Evolutionary conservation across 441 rosid species (phyloP).

Genomic region (Pelargonium cotyledonis): DNA sequence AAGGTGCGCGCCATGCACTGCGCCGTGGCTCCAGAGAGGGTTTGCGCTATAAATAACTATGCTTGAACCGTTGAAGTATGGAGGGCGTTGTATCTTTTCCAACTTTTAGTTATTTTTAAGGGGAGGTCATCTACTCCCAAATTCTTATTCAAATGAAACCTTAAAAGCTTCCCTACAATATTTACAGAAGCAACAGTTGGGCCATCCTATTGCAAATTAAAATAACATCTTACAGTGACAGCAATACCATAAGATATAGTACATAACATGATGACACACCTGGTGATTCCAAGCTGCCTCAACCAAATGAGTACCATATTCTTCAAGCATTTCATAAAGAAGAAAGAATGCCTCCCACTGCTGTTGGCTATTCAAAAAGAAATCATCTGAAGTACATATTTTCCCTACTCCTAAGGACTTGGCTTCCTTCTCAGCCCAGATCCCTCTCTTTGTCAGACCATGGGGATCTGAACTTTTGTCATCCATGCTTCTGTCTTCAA

Average conservation of each 20-base stretch:
- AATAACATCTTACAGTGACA: neutral
- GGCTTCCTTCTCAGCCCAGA: constrained; percentile 90
- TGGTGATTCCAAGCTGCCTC: constrained; percentile 97
- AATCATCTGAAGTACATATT: constrained; percentile 39
- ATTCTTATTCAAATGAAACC: constrained; percentile 5
- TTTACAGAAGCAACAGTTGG: neutral
- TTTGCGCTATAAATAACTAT: too few species aligned
- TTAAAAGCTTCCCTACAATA: neutral
- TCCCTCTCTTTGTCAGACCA: constrained; percentile 65
- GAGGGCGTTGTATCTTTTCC: neutral
- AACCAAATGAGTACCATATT: constrained; percentile 85
- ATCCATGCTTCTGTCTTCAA: constrained; percentile 30
- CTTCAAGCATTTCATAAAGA: constrained; percentile 89
- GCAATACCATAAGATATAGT: neutral
- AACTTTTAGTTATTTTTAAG: neutral
- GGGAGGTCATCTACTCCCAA: neutral
- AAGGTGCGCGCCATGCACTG: too few species aligned
- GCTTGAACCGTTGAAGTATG: neutral
- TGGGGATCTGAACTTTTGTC: constrained; percentile 38
- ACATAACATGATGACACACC: constrained; percentile 35
- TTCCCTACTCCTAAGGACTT: constrained; percentile 78
- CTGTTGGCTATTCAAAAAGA: constrained; percentile 41
- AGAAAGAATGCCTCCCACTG: constrained; percentile 91
- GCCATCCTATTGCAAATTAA: neutral
- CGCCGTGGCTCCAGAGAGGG: too few species aligned